Percentiles rank a stretch among this genome's conserved stretches.
Conservation (phyloP, 1,284 basidiomycete genomes). For the Microbotryum lychnidis-dioicae region DNA sequence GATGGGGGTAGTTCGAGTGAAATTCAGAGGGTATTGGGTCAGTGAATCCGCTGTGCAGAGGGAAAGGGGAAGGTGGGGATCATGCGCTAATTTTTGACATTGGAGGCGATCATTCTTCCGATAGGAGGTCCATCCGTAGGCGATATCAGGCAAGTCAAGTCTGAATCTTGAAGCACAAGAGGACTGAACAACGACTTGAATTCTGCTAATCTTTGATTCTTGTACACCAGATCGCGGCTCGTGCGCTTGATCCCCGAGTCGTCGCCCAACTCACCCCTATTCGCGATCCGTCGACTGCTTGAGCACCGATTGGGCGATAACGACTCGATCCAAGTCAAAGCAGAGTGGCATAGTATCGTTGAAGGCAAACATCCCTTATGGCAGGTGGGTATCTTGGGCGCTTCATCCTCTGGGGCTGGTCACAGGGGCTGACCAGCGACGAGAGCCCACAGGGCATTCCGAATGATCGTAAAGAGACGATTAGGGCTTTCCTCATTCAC, state of each 20-base stretch:
- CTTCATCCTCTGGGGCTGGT: not conserved
- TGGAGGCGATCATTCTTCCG: too few relatives aligned
- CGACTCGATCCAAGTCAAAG: slow-evolving; percentile 51
- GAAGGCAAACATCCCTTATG: slow-evolving; percentile 79
- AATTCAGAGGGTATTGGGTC: slow-evolving; percentile 43
- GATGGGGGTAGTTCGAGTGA: slow-evolving; percentile 47
- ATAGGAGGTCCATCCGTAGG: slow-evolving; percentile 43
- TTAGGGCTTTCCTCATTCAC: slow-evolving; percentile 51
- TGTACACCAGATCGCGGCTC: slow-evolving; percentile 42
- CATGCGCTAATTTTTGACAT: too few relatives aligned
- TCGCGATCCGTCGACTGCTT: slow-evolving; percentile 31
- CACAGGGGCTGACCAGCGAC: not conserved
- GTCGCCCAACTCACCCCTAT: slow-evolving; percentile 15
- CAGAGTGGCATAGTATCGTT: slow-evolving; percentile 61
- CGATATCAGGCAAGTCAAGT: slow-evolving; percentile 8
- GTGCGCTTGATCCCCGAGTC: slow-evolving; percentile 46
- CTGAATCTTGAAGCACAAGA: not conserved
- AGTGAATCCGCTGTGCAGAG: too few relatives aligned
- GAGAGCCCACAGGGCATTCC: slow-evolving; percentile 53
- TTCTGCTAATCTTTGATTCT: not conserved
- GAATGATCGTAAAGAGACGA: slow-evolving; percentile 81
- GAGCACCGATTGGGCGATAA: slow-evolving; percentile 36
- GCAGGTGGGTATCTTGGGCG: slow-evolving; percentile 44
- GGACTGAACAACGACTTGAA: not conserved
- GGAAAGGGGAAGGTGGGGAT: too few relatives aligned